phyloP scores from a whole-genome alignment of 164 flowering plant genomes.

The Akebia trifoliata region DNA sequence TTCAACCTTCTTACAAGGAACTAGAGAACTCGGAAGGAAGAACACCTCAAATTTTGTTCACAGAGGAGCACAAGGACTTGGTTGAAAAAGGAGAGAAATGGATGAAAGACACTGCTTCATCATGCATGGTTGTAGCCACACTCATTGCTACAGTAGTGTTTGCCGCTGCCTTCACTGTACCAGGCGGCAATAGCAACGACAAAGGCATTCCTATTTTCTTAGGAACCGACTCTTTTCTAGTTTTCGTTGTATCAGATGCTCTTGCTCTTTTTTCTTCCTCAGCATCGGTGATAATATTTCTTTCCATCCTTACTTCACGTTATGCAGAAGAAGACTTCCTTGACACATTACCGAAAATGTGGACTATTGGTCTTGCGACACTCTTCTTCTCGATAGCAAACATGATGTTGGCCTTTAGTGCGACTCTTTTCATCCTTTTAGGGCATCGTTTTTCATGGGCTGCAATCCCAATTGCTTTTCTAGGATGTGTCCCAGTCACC shows the following conservation, averaged over 20 bases:
- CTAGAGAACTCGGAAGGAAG: background rate
- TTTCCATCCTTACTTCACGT: constrained; percentile 1
- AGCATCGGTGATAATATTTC: background rate
- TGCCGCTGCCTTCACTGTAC: constrained; percentile 12
- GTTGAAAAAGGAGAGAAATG: constrained; percentile 5
- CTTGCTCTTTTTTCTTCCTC: background rate
- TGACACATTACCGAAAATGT: background rate
- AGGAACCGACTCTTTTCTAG: background rate
- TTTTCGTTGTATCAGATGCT: constrained; percentile 3
- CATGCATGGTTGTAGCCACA: constrained; percentile 5
- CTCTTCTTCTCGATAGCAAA: constrained; percentile 7
- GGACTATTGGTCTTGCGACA: constrained; percentile 1
- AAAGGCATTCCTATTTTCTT: constrained; percentile 9
- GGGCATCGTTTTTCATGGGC: background rate
- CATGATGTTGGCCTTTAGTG: constrained; percentile 7
- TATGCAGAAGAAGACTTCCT: constrained; percentile 10
- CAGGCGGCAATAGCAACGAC: background rate
- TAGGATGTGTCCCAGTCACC: background rate
- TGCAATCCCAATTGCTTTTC: background rate
- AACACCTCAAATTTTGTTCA: background rate
- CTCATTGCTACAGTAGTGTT: constrained; percentile 9
- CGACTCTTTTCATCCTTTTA: background rate
- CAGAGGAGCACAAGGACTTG: background rate
- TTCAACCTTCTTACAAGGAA: constrained; percentile 1
- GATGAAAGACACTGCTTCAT: background rate